A percentile compares a stretch with the other conserved stretches of the same genome.
Evolutionary conservation across 345 rosid genomes (phyloP).

Genomic region (Chamaenerion angustifolium): DNA sequence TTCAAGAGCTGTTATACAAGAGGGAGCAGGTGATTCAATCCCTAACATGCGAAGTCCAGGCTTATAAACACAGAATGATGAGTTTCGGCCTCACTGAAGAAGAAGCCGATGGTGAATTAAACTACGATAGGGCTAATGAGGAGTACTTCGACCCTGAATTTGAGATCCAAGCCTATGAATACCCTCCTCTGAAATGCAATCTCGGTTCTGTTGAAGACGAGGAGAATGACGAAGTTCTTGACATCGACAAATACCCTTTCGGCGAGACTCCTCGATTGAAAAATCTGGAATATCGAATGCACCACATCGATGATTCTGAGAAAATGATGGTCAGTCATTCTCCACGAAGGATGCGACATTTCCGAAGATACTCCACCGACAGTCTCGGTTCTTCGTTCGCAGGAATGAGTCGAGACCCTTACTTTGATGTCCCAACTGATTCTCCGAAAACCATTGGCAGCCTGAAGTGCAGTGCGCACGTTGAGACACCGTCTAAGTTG

Average conservation of each 20-base stretch:
- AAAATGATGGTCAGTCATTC: slow-evolving; percentile 66
- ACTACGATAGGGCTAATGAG: slow-evolving; percentile 19
- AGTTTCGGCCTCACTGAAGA: slow-evolving; percentile 59
- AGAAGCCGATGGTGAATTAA: slow-evolving; percentile 49
- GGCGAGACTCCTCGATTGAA: slow-evolving; percentile 56
- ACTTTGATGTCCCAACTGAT: slow-evolving; percentile 25
- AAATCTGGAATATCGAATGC: slow-evolving; percentile 32
- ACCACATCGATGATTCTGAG: slow-evolving; percentile 41
- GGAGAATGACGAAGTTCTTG: slow-evolving; percentile 37
- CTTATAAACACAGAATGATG: slow-evolving; percentile 84
- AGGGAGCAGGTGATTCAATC: slow-evolving; percentile 76
- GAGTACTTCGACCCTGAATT: slow-evolving; percentile 28
- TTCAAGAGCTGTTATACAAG: slow-evolving; percentile 71
- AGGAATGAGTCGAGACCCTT: slow-evolving; percentile 21
- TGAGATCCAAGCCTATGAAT: slow-evolving; percentile 40
- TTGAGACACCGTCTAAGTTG: slow-evolving; percentile 21
- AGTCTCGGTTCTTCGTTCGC: slow-evolving; percentile 27
- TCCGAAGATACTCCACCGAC: slow-evolving; percentile 36
- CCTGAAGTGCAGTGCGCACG: slow-evolving; percentile 20
- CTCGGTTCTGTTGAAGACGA: slow-evolving; percentile 23
- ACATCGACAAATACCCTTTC: slow-evolving; percentile 54
- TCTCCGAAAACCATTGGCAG: slow-evolving; percentile 37
- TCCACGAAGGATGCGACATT: slow-evolving; percentile 44
- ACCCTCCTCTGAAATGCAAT: slow-evolving; percentile 70
- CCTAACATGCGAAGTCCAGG: slow-evolving; percentile 62